phyloP scores from a whole-genome alignment of 306 rosid genomes.

The Mimosa pudica region DNA sequence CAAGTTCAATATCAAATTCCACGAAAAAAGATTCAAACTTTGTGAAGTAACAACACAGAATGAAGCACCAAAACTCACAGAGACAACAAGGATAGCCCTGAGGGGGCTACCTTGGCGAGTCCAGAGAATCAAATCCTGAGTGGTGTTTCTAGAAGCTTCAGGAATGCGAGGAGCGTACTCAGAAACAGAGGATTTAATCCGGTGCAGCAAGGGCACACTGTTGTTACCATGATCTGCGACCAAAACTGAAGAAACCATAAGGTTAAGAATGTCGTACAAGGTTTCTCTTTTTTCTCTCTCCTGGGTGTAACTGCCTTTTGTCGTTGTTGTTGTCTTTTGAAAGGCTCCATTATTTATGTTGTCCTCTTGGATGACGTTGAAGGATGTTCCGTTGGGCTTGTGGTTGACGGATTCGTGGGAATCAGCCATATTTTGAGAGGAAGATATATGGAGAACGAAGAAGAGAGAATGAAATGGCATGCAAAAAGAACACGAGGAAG shows the following conservation, averaged over 20 bases:
- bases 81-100: slow-evolving; percentile 77
- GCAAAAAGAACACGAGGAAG: too few species aligned
- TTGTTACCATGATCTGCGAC: slow-evolving; percentile 40
- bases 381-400: slow-evolving; percentile 29
- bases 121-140: slow-evolving; percentile 57
- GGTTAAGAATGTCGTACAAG: slow-evolving; percentile 50
- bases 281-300: slow-evolving; percentile 30
- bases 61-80: slow-evolving; percentile 52
- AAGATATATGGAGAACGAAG: too few species aligned
- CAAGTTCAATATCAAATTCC: background rate
- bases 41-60: background rate
- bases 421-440: slow-evolving; percentile 52
- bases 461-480: too few species aligned
- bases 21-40: background rate
- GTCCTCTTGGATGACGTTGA: slow-evolving; percentile 16
- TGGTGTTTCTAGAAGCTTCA: slow-evolving; percentile 69
- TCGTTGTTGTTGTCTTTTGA: background rate
- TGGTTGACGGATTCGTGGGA: background rate
- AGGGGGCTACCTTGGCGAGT: slow-evolving; percentile 76
- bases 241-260: slow-evolving; percentile 48
- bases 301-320: background rate
- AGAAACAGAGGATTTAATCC: slow-evolving; percentile 62
- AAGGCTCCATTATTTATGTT: background rate
- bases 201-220: slow-evolving; percentile 44
- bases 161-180: slow-evolving; percentile 58